Conservation (phyloP, 2,329 filamentous ascomycete species). For the Chaetomium strumarium region DNA sequence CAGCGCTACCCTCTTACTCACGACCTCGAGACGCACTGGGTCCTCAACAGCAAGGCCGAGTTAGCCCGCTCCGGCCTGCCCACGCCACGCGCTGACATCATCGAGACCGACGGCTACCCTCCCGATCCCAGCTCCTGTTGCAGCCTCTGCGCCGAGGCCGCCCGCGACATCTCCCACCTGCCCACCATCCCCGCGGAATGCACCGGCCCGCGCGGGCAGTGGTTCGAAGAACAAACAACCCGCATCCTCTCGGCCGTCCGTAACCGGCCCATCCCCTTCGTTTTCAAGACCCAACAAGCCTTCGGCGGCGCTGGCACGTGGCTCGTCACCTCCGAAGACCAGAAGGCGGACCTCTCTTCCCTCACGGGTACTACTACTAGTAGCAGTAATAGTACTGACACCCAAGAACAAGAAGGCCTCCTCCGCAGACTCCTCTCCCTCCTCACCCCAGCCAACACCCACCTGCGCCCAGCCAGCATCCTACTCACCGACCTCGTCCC, state of each 20-base stretch:
- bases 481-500: conserved; percentile 30
- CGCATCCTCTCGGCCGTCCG: conserved; percentile 25
- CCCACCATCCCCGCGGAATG: conserved; percentile 27
- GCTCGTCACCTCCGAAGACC: conserved; percentile 25
- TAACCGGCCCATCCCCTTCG: conserved; percentile 29
- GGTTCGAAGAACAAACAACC: conserved; percentile 28
- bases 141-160: conserved; percentile 18
- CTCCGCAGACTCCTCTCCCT: conserved; percentile 29
- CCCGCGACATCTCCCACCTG: conserved; percentile 3
- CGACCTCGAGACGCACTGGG: conserved; percentile 31
- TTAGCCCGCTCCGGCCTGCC: conserved; percentile 32
- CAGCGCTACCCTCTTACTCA: conserved; percentile 28
- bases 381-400: not conserved
- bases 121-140: conserved; percentile 24
- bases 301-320: conserved; percentile 35
- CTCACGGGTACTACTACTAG: conserved; percentile 17
- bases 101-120: conserved; percentile 25
- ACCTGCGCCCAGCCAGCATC: conserved; percentile 30
- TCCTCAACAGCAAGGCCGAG: conserved; percentile 33
- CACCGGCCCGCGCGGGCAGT: conserved; percentile 25
- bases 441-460: conserved; percentile 28
- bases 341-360: conserved; percentile 24
- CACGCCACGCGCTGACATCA: conserved; percentile 27
- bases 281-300: conserved; percentile 34
- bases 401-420: conserved; percentile 19